Evolutionary conservation across 73 alveolate genomes (phyloP), one percentile per base, ranked within the genome.

Genomic region (Breviolum minutum): DNA sequence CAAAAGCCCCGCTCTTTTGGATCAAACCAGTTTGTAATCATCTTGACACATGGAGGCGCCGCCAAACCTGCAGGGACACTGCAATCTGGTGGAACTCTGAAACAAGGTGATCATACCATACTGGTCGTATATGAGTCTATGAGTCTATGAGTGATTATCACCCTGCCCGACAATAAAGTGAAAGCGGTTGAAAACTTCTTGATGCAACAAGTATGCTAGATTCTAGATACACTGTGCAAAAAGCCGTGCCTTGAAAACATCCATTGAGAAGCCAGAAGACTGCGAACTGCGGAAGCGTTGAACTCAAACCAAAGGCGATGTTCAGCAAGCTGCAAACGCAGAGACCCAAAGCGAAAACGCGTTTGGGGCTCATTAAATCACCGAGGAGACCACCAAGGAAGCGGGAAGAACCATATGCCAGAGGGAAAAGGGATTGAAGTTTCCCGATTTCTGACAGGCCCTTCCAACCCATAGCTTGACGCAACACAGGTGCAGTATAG

Each of bases 41-140:
- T 94, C 99, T 94, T 94, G 66, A 94, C 99, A 22, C 99, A 94
- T 11, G 99, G 99, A 2, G 99, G 99, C n/a, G 99, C 99, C 0
- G 86, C 99, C 73, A 94, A 63, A 8, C 95, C 88, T 80, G 54
- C 54, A 40, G 54, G 54, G 54, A 40, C 54, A 40, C 54, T 40
- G 54, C 54, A 40, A 40, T 26, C 81, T 70, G 54, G 54, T 40
- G 54, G 54, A 40, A 40, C 54, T 70, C 81, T 70, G 29, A 22
- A 22, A 26, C n/a, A 26, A 26, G 81, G n/a, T 19, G n/a, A 1
- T 19, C 29, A 70, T 26, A 70, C 20, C 20, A 26, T 22, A 70
- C 20, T 26, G 20, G 20, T 70, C 29, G 4, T 70, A 19, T 22
- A 1, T 70, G 81, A 70, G 81, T 70, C 81, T 22, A 22, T 70